These are phyloP conservation scores for Cryptococcus depauperatus DNA, from an alignment of 1,284 basidiomycete genomes.

Conservation along the genomic window DNA sequence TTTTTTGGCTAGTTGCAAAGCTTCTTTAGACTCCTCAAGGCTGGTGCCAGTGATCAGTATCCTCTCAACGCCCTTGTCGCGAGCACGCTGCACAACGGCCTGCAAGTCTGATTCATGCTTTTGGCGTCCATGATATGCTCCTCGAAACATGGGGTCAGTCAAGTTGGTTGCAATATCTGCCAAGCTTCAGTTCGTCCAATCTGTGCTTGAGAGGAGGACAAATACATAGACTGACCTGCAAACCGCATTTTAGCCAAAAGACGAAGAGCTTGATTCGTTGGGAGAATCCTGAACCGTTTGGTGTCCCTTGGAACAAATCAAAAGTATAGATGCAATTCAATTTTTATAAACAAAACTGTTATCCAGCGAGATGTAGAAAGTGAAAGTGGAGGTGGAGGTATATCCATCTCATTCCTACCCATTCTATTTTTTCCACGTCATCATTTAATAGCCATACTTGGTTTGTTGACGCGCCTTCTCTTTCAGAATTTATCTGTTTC, in stretches of 20 bases:
- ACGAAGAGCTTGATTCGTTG: neutral
- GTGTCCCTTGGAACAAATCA: too few relatives aligned
- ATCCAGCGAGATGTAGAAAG: too few relatives aligned
- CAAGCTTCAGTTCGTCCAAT: neutral
- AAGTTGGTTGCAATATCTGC: conserved; percentile 50
- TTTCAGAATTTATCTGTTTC: too few relatives aligned
- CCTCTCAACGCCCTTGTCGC: conserved; percentile 59
- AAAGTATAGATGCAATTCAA: too few relatives aligned
- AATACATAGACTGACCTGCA: conserved; percentile 9
- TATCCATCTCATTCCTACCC: too few relatives aligned
- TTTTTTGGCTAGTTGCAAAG: conserved; percentile 56
- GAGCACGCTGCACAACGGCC: conserved; percentile 56
- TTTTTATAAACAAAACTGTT: too few relatives aligned
- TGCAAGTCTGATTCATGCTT: conserved; percentile 58
- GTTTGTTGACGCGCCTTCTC: too few relatives aligned
- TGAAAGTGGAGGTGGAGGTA: too few relatives aligned
- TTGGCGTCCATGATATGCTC: conserved; percentile 47
- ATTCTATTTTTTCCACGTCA: too few relatives aligned
- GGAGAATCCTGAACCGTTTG: too few relatives aligned
- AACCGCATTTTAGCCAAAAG: conserved; percentile 14
- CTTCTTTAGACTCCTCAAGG: conserved; percentile 58
- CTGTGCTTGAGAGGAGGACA: neutral
- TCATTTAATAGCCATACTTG: too few relatives aligned
- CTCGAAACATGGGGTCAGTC: conserved; percentile 48
- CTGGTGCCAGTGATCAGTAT: conserved; percentile 77